Evolutionary conservation across 2,329 filamentous ascomycete genomes (phyloP), one percentile per base, ranked within the genome.

Genomic region (Sclerotinia borealis): DNA sequence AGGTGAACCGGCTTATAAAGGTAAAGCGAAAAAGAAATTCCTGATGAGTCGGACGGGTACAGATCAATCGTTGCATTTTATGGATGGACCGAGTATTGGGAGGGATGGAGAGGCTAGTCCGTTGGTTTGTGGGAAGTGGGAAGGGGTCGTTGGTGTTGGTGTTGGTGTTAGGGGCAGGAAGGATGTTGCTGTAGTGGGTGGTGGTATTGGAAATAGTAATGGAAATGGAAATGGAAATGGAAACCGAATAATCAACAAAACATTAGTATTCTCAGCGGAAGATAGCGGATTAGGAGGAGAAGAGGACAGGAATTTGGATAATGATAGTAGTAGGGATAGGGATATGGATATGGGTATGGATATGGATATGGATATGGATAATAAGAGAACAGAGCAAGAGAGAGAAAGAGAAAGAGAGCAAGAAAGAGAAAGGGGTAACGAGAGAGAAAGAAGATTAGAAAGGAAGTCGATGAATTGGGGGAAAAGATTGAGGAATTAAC

Each of bases 401-500:
- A 29, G 15, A 25, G 43, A 4, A 11, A 19, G 17, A 25, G 52
- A 56, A 22, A 17, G 5, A 29, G 49, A 43, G 9, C 31, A 31
- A 41, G 52, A 50, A n/a, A n/a, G n/a, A 37, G 27, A 37, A 15
- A 54, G 51, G 7, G 17, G 3, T 19, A 59, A 25, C 13, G 61
- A 58, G 34, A 59, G 52, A 27, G 52, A 63, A 8, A 59, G n/a
- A 9, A 68, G 60, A 13, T 65, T 75, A 31, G 83, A 86, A 68
- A 77, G 79, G 81, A 81, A 65, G 79, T 87, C 61, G 73, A 76
- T 4, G 84, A 86, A 67, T 73, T 87, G 68, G 78, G 79, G 48
- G 74, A 73, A 52, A 86, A 86, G 77, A 85, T 88, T 68, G 83
- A 86, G 67, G 80, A 80, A 62, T 75, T 87, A 66, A 85, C 84